Percentiles rank a stretch among this genome's conserved stretches.
These are phyloP conservation scores for Stephania yunnanensis DNA, from an alignment of 164 flowering plant genomes.

Conservation along the genomic window DNA sequence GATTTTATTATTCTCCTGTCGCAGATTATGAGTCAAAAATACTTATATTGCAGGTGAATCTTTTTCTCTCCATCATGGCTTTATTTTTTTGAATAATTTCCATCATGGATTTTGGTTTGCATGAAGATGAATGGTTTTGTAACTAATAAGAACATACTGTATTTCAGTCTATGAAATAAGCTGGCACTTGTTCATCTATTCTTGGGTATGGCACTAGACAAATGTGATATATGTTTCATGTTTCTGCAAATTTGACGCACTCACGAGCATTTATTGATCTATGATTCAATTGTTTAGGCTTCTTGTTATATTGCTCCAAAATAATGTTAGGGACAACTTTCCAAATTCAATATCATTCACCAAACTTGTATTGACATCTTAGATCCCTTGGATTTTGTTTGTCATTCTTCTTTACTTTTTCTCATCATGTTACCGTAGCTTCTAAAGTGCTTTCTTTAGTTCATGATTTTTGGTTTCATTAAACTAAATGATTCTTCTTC, in stretches of 20 bases:
- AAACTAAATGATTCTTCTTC: too few species aligned
- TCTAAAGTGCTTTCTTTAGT: not conserved
- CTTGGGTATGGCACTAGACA: not conserved
- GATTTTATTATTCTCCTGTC: constrained; percentile 62
- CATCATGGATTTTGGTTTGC: not conserved
- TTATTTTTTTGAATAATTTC: not conserved
- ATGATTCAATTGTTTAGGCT: not conserved
- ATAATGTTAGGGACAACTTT: too few species aligned
- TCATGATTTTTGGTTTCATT: too few species aligned
- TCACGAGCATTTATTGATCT: too few species aligned
- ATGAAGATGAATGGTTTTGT: not conserved
- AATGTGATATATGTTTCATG: not conserved
- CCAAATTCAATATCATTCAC: not conserved
- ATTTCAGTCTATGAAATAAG: not conserved
- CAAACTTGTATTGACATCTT: not conserved
- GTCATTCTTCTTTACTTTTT: too few species aligned
- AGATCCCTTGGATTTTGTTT: too few species aligned
- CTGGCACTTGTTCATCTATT: not conserved
- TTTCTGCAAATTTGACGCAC: not conserved
- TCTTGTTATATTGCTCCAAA: not conserved
- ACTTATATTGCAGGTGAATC: constrained; percentile 74
- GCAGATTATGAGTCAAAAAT: constrained; percentile 62
- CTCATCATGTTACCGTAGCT: too few species aligned
- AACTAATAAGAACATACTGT: not conserved
- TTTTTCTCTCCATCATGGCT: not conserved